phyloP scores from a whole-genome alignment of 2,329 filamentous ascomycete genomes.

The Didymella pomorum region DNA sequence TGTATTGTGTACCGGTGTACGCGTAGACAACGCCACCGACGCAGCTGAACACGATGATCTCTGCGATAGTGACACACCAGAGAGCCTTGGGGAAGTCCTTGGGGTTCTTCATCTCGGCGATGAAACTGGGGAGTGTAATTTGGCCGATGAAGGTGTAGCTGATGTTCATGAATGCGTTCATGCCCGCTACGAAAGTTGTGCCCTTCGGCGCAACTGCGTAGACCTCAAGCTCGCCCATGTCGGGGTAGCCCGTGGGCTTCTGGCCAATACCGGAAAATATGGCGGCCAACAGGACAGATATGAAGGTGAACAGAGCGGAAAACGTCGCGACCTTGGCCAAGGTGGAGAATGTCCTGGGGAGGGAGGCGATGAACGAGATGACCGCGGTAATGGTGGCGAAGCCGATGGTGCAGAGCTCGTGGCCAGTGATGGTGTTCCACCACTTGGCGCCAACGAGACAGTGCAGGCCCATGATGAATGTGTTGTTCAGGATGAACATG shows the following conservation, averaged over 20 bases:
- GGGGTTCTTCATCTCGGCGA: constrained; percentile 85
- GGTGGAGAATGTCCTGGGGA: constrained; percentile 84
- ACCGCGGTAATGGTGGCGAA: constrained; percentile 79
- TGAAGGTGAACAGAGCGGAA: constrained; percentile 87
- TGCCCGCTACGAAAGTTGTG: constrained; percentile 81
- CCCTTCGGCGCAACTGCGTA: constrained; percentile 71
- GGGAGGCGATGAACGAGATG: constrained; percentile 78
- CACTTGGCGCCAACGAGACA: constrained; percentile 86
- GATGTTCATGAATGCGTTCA: constrained; percentile 94
- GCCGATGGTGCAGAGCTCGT: constrained; percentile 77
- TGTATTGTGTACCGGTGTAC: constrained; percentile 91
- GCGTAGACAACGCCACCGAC: constrained; percentile 83
- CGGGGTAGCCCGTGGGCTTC: constrained; percentile 72
- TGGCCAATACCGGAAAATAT: constrained; percentile 81
- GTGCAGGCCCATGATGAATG: constrained; percentile 85
- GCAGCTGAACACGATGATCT: constrained; percentile 84
- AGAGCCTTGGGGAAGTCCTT: constrained; percentile 92
- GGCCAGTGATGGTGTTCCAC: constrained; percentile 84
- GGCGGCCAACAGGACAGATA: constrained; percentile 84
- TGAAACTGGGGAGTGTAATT: constrained; percentile 92
- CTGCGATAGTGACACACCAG: constrained; percentile 87
- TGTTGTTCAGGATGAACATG: constrained; percentile 96
- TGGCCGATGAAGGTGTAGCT: constrained; percentile 96
- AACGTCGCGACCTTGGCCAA: constrained; percentile 80
- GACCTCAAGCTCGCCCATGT: constrained; percentile 69